A percentile compares a stretch with the other conserved stretches of the same genome.
Evolutionary conservation across 768 basidiomycete genomes (phyloP).

Genomic region (Boletus edulis): DNA sequence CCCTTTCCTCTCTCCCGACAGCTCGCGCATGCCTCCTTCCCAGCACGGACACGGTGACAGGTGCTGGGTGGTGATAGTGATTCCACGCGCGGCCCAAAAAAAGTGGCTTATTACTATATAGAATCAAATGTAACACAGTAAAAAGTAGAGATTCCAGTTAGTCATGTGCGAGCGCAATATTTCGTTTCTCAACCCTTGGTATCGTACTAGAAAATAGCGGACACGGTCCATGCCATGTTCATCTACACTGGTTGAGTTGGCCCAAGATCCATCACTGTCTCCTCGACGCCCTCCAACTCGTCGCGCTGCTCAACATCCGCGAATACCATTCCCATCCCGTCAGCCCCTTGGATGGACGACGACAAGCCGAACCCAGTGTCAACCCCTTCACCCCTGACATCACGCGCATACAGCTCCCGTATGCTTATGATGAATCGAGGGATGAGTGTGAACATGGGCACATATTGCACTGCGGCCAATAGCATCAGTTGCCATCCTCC

Average conservation of each 20-base stretch:
- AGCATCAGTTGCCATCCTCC: not conserved
- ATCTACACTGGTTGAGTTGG: not conserved
- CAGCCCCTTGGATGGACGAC: not conserved
- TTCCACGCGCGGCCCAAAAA: too few species aligned
- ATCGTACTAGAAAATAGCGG: too few species aligned
- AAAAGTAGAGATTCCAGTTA: too few species aligned
- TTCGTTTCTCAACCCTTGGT: too few species aligned
- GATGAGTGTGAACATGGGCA: not conserved
- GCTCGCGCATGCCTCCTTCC: constrained; percentile 9
- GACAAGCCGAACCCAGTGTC: not conserved
- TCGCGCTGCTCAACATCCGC: not conserved
- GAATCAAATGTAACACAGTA: too few species aligned
- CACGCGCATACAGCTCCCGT: not conserved
- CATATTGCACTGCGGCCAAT: not conserved
- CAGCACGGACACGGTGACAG: not conserved
- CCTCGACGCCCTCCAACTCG: not conserved
- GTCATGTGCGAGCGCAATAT: too few species aligned
- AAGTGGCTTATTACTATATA: too few species aligned
- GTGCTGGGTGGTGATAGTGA: too few species aligned
- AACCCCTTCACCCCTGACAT: not conserved
- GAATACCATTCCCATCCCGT: not conserved
- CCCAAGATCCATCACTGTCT: too few species aligned
- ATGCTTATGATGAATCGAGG: not conserved
- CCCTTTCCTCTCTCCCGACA: not conserved
- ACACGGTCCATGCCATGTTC: not conserved